phyloP scores from a whole-genome alignment of 2,329 filamentous ascomycete genomes.

The Fusarium camptoceras region DNA sequence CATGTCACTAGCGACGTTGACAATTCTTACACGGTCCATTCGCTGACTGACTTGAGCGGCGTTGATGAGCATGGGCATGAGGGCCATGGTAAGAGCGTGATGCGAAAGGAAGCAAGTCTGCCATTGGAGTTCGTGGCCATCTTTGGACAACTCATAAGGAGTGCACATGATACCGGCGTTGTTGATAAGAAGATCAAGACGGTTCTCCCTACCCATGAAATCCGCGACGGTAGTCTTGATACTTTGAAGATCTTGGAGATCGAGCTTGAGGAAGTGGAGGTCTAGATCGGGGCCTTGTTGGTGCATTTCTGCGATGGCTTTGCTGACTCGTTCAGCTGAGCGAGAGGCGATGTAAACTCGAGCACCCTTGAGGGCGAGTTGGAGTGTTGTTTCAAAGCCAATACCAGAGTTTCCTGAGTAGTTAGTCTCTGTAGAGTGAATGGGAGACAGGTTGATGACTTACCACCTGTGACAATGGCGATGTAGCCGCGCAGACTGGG shows the following conservation, averaged over 20 bases:
- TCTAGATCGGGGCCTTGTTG: constrained; percentile 21
- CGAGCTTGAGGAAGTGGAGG: constrained; percentile 40
- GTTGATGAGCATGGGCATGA: constrained; percentile 28
- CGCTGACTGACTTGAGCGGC: constrained; percentile 18
- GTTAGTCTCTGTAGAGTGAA: rapidly evolving
- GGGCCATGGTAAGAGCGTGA: constrained; percentile 32
- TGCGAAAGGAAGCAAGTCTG: constrained; percentile 41
- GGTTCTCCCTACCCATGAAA: constrained; percentile 32
- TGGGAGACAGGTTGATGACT: rapidly evolving
- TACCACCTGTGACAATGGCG: constrained; percentile 43
- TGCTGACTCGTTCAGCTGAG: constrained; percentile 33
- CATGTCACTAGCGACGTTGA: constrained; percentile 45
- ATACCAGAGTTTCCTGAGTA: constrained; percentile 35
- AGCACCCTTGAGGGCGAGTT: constrained; percentile 36
- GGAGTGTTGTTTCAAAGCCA: constrained; percentile 39
- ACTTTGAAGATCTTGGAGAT: constrained; percentile 38
- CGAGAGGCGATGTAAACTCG: constrained; percentile 42
- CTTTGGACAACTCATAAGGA: constrained; percentile 37
- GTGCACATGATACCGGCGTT: constrained; percentile 43
- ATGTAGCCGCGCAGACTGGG: constrained; percentile 38
- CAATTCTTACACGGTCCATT: constrained; percentile 36
- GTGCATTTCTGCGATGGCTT: constrained; percentile 39
- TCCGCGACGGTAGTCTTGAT: constrained; percentile 30
- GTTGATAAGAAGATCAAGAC: constrained; percentile 41
- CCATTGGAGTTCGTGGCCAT: constrained; percentile 42